Evolutionary conservation across 176 grass and related monocot species (phyloP).

Genomic region (Cenchrus purpureus): DNA sequence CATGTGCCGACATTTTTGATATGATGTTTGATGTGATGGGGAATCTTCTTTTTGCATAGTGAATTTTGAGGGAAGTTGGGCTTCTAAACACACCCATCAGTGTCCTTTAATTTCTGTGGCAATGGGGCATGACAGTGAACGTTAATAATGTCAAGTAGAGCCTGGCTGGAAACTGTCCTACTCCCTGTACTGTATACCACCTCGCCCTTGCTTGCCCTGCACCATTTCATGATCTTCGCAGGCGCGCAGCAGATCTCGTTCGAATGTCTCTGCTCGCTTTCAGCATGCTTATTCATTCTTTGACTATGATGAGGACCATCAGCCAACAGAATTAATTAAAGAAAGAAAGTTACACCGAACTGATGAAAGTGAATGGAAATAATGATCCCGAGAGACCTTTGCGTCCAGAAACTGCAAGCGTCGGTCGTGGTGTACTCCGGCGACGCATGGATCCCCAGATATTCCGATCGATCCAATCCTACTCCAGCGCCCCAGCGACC

Average conservation of each 20-base stretch:
- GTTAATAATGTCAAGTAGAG: background rate
- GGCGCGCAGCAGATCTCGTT: background rate
- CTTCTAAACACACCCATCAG: background rate
- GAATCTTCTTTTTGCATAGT: too few relatives aligned
- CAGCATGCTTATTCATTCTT: background rate
- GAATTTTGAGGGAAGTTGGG: too few relatives aligned
- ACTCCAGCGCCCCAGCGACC: conserved; percentile 40
- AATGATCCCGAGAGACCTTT: background rate
- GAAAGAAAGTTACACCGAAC: background rate
- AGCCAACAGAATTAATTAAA: background rate
- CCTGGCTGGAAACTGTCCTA: background rate
- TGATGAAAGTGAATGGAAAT: background rate
- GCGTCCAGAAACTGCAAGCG: background rate
- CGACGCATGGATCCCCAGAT: conserved; percentile 46
- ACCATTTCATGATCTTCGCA: background rate
- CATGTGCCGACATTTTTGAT: too few relatives aligned
- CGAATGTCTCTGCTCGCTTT: background rate
- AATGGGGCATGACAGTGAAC: background rate
- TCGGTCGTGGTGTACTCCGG: background rate
- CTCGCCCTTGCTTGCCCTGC: background rate
- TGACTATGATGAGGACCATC: background rate
- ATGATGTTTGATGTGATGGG: too few relatives aligned
- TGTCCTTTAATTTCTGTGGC: background rate
- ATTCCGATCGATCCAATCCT: conserved; percentile 42
- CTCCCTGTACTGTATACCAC: background rate